Base-by-base conservation (phyloP, 1,284 basidiomycete species). In the Inonotus hispidus region DNA sequence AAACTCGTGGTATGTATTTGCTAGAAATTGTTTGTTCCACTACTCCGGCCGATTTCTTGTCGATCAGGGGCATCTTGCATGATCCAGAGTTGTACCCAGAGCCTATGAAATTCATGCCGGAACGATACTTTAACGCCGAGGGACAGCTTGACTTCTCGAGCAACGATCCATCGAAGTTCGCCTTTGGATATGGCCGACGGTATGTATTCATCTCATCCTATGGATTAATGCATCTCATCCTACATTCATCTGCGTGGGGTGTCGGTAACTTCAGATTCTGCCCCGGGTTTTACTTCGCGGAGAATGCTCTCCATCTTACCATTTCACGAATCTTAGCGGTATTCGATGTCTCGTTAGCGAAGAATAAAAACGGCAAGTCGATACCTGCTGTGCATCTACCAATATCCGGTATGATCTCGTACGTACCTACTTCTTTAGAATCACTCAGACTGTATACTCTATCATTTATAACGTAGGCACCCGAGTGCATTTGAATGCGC, bases 101-200 rank as follows among this genome's bases (percentile, higher is more conserved):
- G 14, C 70, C 71, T 1, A 61, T 64, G 32, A 54, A 59, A 10
- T 74, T 73, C 64, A 67, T 67, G 19, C 72, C 72, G 1, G 68
- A 69, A 2, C 62, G 72, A 2, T 71, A 69, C 60, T 53, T 71
- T 39, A 14, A 45, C n/a, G 57, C 35, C 7, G 47, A 49, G 14
- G 56, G 47, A 11, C 46, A 16, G n/a, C 50, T 52, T 19, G 50
- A 53, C 13, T 43, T n/a, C 19, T 27, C 50, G 11, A 37, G 38
- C 35, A 53, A 56, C 3, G 64, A 66, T 25, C 65, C 65, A 21
- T 37, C 41, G n/a, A 25, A 25, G 14, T 35, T 59, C 16, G 56
- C 57, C 2, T 64, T 61, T 50, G 63, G 63, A 13, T 64, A 61
- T 29, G 63, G 59, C 13, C 25, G 63, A 61, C 23, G 61, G 61